Base-by-base conservation (phyloP, 2,329 filamentous ascomycete genomes). In the Zasmidium angulare region DNA sequence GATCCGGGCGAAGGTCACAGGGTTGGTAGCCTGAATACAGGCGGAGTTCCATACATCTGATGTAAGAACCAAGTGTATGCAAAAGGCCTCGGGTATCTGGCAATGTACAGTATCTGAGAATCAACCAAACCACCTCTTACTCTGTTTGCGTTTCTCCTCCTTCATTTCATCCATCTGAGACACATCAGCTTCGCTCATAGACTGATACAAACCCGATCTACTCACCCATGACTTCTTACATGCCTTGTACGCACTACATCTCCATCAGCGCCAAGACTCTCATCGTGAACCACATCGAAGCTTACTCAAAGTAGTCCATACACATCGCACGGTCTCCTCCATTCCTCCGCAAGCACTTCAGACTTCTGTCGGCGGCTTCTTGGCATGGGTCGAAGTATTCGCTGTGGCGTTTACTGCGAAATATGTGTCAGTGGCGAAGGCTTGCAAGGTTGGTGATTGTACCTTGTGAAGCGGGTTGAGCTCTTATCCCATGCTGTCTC, bases 371-470 rank as follows among this genome's bases (percentile, higher is more conserved):
- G 7, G 95, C 93, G 3, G 91, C 91, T 70, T 96, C 93, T 75
- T 98, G 93, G 76, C 95, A 99, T 1, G 95, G 95, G 70, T 99
- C 95, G 74, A 90, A 91, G 78, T 89, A 98, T 74, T 97, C 88
- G 81, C 92, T 96, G 71, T 88, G 86, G 56, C 82, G 84, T 81
- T 98, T 98, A 67, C 93, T 96, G 55, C 2, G 19, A 10, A 29
- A 9, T 20, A 12, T 52, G 21, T 26, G 46, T 26, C 24, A 23
- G 24, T 9, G 14, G 26, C 11, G 19, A 26, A 24, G 21, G 20
- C 9, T 12, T 51, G 21, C 26, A 43, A 29, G 20, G 21, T 50
- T 54, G 43, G 55, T n/a, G 40, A 58, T 22, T 69, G 59, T 69
- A 78, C 76, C 70, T 76, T 55, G 74, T 74, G 69, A 77, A 79